phyloP scores from a whole-genome alignment of 1,139 yeast species.

The Kodamaea alishanica region DNA sequence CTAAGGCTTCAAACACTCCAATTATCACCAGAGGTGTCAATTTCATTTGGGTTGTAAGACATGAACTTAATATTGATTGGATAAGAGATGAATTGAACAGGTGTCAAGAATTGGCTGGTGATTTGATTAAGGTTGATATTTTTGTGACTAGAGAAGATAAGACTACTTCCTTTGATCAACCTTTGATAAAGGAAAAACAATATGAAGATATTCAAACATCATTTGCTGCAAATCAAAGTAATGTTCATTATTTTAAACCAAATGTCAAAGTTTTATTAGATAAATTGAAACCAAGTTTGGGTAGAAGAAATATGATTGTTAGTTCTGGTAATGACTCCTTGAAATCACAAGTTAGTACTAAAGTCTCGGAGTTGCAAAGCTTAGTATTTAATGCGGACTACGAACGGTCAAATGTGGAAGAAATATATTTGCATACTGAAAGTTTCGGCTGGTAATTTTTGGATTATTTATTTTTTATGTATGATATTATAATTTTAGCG shows the following conservation, averaged over 20 bases:
- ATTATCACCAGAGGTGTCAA: conserved; percentile 28
- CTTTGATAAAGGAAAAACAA: background rate
- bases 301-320: conserved; percentile 43
- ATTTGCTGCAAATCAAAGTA: conserved; percentile 9
- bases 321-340: conserved; percentile 51
- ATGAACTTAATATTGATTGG: conserved; percentile 42
- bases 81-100: conserved; percentile 36
- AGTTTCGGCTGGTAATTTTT: conserved; percentile 50
- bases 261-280: conserved; percentile 20
- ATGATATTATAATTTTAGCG: background rate
- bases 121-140: conserved; percentile 24
- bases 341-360: conserved; percentile 41
- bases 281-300: conserved; percentile 21
- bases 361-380: conserved; percentile 38
- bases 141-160: conserved; percentile 17
- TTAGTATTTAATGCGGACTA: conserved; percentile 30
- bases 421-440: conserved; percentile 57
- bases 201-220: background rate
- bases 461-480: background rate
- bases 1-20: conserved; percentile 9
- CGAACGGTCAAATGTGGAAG: conserved; percentile 33
- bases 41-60: conserved; percentile 50
- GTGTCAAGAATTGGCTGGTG: conserved; percentile 24
- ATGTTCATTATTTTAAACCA: conserved; percentile 34
- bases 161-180: background rate